phyloP scores from a whole-genome alignment of 164 flowering plant genomes.

The Taxillus chinensis region DNA sequence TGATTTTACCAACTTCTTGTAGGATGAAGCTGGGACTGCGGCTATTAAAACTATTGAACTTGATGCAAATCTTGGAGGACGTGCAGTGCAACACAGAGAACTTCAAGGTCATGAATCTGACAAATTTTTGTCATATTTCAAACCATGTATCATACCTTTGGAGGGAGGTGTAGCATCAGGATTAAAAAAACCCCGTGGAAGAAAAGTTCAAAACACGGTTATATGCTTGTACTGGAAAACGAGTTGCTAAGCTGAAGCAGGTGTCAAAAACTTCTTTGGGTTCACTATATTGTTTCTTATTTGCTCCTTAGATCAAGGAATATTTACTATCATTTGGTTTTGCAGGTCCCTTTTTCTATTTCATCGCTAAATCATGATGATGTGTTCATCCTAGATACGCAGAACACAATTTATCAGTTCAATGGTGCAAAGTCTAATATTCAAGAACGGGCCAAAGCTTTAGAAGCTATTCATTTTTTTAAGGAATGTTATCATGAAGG shows the following conservation, averaged over 20 bases:
- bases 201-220: conserved; percentile 87
- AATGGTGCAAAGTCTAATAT: conserved; percentile 98
- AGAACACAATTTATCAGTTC: conserved; percentile 88
- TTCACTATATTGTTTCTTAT: background rate
- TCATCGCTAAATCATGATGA: conserved; percentile 97
- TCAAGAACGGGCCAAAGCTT: conserved; percentile 96
- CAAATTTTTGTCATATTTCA: conserved; percentile 94
- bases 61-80: conserved; percentile 94
- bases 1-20: conserved; percentile 6
- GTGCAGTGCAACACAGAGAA: conserved; percentile 96
- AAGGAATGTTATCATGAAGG: conserved; percentile 95
- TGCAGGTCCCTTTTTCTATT: conserved; percentile 89
- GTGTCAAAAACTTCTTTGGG: conserved; percentile 15
- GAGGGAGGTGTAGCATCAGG: conserved; percentile 99
- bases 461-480: conserved; percentile 89
- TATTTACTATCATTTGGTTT: conserved; percentile 9
- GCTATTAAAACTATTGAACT: conserved; percentile 98
- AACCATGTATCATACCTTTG: conserved; percentile 90
- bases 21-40: conserved; percentile 99
- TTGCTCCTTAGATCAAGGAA: conserved; percentile 4
- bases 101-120: conserved; percentile 97
- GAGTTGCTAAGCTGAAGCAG: conserved; percentile 88
- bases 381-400: conserved; percentile 88
- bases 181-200: conserved; percentile 66
- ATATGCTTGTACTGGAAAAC: conserved; percentile 81